Evolutionary conservation across 2,329 filamentous ascomycete species (phyloP).

Genomic region (Fusarium newnesense): DNA sequence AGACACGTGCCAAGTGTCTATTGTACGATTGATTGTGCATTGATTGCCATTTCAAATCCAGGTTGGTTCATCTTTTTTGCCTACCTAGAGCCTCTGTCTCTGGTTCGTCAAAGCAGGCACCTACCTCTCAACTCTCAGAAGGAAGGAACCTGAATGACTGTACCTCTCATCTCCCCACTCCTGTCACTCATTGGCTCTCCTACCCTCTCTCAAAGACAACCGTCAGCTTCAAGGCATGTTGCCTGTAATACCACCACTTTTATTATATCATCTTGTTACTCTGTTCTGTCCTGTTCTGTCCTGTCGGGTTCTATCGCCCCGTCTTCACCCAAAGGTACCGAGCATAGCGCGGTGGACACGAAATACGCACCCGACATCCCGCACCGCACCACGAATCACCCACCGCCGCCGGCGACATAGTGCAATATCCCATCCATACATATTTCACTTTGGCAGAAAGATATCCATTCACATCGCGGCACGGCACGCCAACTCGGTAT

Average conservation of each 20-base stretch:
- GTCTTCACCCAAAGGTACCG: slow-evolving; percentile 21
- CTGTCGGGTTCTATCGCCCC: slow-evolving; percentile 2
- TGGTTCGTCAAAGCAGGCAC: slow-evolving; percentile 10
- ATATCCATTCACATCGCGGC: slow-evolving; percentile 14
- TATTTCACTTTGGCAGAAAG: slow-evolving; percentile 16
- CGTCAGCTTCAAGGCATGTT: slow-evolving; percentile 12
- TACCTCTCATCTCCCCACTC: slow-evolving; percentile 7
- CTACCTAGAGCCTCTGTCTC: slow-evolving; percentile 17
- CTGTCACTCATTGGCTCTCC: slow-evolving; percentile 18
- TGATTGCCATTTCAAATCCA: slow-evolving; percentile 29
- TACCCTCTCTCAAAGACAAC: slow-evolving; percentile 15
- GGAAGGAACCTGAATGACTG: slow-evolving; percentile 2
- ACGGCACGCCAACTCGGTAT: slow-evolving; percentile 21
- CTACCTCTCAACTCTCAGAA: neutral
- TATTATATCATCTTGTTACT: slow-evolving; percentile 4
- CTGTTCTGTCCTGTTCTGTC: slow-evolving; percentile 7
- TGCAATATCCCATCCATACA: slow-evolving; percentile 15
- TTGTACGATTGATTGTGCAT: slow-evolving; percentile 35
- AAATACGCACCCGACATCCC: slow-evolving; percentile 21
- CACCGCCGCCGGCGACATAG: slow-evolving; percentile 21
- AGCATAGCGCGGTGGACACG: slow-evolving; percentile 32
- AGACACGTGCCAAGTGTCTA: slow-evolving; percentile 20
- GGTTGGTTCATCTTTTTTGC: slow-evolving; percentile 40
- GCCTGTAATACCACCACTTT: slow-evolving; percentile 15
- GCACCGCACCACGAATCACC: slow-evolving; percentile 15